Evolutionary conservation across 2,329 filamentous ascomycete genomes (phyloP).

Genomic region (Calonectria henricotiae): DNA sequence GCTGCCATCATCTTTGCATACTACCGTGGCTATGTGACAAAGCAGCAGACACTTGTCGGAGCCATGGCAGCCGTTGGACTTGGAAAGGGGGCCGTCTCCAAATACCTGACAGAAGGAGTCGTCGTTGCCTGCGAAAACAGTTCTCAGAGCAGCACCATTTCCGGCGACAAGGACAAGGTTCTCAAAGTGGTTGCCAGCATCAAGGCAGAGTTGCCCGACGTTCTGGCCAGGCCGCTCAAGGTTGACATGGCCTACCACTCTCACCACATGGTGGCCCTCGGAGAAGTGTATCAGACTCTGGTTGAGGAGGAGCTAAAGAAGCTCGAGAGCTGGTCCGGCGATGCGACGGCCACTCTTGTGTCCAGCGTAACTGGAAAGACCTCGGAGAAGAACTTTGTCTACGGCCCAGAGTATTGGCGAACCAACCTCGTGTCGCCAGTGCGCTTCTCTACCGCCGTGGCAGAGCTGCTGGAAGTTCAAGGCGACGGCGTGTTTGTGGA

Average conservation of each 20-base stretch:
- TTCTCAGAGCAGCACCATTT: conserved; percentile 54
- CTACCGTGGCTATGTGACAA: conserved; percentile 24
- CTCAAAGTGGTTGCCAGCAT: conserved; percentile 51
- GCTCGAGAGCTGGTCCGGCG: conserved; percentile 24
- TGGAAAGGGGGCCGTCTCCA: conserved; percentile 51
- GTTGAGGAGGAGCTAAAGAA: conserved; percentile 35
- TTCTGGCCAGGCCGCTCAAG: conserved; percentile 55
- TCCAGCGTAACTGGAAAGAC: conserved; percentile 54
- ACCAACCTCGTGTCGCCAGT: conserved; percentile 55
- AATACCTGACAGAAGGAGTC: conserved; percentile 50
- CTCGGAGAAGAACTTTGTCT: conserved; percentile 37
- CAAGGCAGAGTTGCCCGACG: conserved; percentile 51
- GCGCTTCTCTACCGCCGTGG: conserved; percentile 45
- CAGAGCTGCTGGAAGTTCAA: conserved; percentile 16
- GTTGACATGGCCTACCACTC: conserved; percentile 65
- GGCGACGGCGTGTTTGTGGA: conserved; percentile 47
- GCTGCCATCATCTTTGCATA: conserved; percentile 24
- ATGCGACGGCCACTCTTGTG: conserved; percentile 35
- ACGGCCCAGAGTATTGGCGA: conserved; percentile 52
- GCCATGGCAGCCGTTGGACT: conserved; percentile 62
- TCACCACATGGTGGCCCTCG: conserved; percentile 55
- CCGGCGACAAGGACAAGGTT: conserved; percentile 43
- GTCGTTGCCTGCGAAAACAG: conserved; percentile 61
- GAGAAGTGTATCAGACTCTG: conserved; percentile 46
- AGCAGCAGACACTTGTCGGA: conserved; percentile 42